Evolutionary conservation across 108 stramenopile genomes (phyloP).

Genomic region (Fragilaria crotonensis): DNA sequence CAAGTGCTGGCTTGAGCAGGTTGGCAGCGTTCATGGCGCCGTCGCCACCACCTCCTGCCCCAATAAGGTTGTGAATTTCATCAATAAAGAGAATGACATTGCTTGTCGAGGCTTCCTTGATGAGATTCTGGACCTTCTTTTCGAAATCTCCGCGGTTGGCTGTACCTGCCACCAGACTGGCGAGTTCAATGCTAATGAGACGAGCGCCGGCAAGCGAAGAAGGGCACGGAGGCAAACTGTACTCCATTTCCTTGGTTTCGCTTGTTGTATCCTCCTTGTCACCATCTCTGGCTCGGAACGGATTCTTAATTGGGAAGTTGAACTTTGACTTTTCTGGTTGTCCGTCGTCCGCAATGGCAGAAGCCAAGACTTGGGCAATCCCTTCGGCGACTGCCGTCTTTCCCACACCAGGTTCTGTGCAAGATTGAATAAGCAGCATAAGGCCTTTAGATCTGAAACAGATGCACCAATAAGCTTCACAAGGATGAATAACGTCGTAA

Average conservation of each 20-base stretch:
- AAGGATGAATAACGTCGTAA: neutral
- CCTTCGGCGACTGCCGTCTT: slow-evolving; percentile 89
- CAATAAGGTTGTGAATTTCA: slow-evolving; percentile 75
- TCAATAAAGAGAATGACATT: slow-evolving; percentile 82
- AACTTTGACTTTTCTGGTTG: slow-evolving; percentile 14
- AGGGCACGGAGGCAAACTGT: slow-evolving; percentile 57
- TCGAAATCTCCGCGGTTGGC: slow-evolving; percentile 85
- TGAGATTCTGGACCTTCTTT: slow-evolving; percentile 66
- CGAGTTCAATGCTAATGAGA: slow-evolving; percentile 67
- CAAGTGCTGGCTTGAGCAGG: slow-evolving; percentile 83
- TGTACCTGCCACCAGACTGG: slow-evolving; percentile 70
- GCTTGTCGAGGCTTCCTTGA: slow-evolving; percentile 53
- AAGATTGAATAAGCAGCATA: neutral
- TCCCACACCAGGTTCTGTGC: slow-evolving; percentile 52
- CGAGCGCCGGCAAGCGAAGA: slow-evolving; percentile 48
- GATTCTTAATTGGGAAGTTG: slow-evolving; percentile 15
- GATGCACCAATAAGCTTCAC: neutral
- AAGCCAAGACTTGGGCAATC: slow-evolving; percentile 67
- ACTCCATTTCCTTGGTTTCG: slow-evolving; percentile 5
- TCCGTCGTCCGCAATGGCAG: slow-evolving; percentile 15
- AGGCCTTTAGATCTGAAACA: neutral
- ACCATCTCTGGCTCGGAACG: slow-evolving; percentile 24
- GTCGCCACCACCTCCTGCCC: slow-evolving; percentile 84
- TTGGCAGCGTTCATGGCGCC: slow-evolving; percentile 88
- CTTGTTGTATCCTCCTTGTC: slow-evolving; percentile 11